These are phyloP conservation scores for Naganishia vaughanmartiniae DNA, from an alignment of 768 basidiomycete genomes.

Conservation along the genomic window DNA sequence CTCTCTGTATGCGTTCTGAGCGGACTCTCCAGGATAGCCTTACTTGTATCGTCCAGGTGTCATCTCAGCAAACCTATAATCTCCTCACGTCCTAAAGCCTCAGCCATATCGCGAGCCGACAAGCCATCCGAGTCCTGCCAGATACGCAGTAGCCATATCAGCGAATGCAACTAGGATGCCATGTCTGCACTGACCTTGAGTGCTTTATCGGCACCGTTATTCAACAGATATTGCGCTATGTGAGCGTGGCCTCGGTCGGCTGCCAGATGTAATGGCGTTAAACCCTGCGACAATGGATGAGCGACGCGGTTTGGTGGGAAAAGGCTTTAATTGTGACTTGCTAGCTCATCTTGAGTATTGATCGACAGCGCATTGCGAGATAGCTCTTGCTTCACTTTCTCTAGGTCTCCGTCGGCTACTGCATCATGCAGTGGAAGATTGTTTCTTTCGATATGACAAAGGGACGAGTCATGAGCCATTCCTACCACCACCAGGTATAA, in stretches of 20 bases:
- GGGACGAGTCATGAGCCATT: not conserved
- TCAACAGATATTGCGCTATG: slow-evolving; percentile 62
- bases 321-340: too few relatives aligned
- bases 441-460: not conserved
- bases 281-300: slow-evolving; percentile 62
- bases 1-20: too few relatives aligned
- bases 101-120: slow-evolving; percentile 6
- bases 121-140: slow-evolving; percentile 7
- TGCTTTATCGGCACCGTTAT: slow-evolving; percentile 63
- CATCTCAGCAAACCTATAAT: not conserved
- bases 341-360: slow-evolving; percentile 69
- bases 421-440: slow-evolving; percentile 58
- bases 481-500: too few relatives aligned
- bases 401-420: slow-evolving; percentile 62
- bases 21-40: too few relatives aligned
- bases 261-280: slow-evolving; percentile 81
- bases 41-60: too few relatives aligned
- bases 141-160: not conserved
- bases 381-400: slow-evolving; percentile 55
- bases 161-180: not conserved
- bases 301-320: not conserved
- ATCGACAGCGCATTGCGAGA: slow-evolving; percentile 56
- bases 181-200: slow-evolving; percentile 59
- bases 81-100: not conserved
- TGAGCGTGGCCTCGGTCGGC: slow-evolving; percentile 71